These are phyloP conservation scores for Phycomyces blakesleeanus DNA, from an alignment of 192 early-diverging fungal genomes.

Conservation along the genomic window DNA sequence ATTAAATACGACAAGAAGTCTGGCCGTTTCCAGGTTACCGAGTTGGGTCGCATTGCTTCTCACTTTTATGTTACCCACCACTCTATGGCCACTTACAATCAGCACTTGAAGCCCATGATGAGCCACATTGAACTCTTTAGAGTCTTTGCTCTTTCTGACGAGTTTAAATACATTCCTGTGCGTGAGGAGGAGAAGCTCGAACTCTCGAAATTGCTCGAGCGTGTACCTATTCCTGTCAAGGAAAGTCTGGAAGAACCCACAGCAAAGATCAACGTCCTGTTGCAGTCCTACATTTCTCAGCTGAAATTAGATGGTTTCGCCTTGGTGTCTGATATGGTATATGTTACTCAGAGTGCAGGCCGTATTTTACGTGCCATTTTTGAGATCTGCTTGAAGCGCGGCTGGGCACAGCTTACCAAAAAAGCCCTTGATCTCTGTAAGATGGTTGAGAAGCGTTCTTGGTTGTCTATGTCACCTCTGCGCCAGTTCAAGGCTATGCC, in stretches of 20 bases:
- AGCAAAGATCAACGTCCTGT: slow-evolving; percentile 90
- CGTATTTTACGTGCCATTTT: slow-evolving; percentile 95
- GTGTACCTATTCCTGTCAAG: slow-evolving; percentile 95
- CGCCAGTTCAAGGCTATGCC: slow-evolving; percentile 86
- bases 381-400: slow-evolving; percentile 90
- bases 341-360: slow-evolving; percentile 92
- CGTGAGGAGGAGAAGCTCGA: slow-evolving; percentile 85
- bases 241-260: slow-evolving; percentile 86
- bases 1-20: slow-evolving; percentile 94
- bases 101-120: slow-evolving; percentile 89
- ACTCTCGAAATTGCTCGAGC: slow-evolving; percentile 64
- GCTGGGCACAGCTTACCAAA: slow-evolving; percentile 89
- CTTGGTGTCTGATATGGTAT: slow-evolving; percentile 95
- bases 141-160: slow-evolving; percentile 83
- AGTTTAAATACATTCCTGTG: slow-evolving; percentile 91
- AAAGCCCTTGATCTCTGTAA: slow-evolving; percentile 92
- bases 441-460: slow-evolving; percentile 93
- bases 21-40: slow-evolving; percentile 84
- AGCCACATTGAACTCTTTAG: slow-evolving; percentile 89
- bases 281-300: slow-evolving; percentile 95
- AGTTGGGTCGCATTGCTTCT: slow-evolving; percentile 92
- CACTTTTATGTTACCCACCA: slow-evolving; percentile 93
- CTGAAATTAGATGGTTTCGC: slow-evolving; percentile 92
- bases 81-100: slow-evolving; percentile 93
- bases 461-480: slow-evolving; percentile 94